Evolutionary conservation across 2,329 filamentous ascomycete species (phyloP).

Genomic region (Talaromyces sp.): DNA sequence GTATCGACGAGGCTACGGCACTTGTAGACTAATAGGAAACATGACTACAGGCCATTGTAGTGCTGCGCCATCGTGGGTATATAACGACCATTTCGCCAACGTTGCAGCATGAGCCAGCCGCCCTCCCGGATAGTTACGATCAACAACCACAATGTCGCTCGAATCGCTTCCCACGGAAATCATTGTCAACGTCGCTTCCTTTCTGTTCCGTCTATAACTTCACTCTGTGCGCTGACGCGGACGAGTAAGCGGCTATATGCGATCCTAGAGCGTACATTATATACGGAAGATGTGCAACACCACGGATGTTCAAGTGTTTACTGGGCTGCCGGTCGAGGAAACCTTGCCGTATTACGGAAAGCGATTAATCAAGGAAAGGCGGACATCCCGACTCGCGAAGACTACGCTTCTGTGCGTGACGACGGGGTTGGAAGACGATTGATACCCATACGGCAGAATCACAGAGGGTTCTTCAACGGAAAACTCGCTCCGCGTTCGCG

Average conservation of each 20-base stretch:
- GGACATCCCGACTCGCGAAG: neutral
- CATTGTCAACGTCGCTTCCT: neutral
- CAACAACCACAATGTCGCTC: neutral
- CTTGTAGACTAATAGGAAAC: neutral
- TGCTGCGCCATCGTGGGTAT: neutral
- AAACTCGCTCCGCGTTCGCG: neutral
- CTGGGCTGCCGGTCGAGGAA: neutral
- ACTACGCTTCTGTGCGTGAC: neutral
- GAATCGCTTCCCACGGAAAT: neutral
- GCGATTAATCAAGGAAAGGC: neutral
- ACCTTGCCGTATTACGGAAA: neutral
- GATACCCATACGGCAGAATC: too few species aligned
- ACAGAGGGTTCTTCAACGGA: neutral
- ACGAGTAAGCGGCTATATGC: neutral
- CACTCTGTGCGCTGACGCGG: neutral
- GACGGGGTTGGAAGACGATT: neutral
- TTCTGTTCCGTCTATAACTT: neutral
- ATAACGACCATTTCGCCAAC: neutral
- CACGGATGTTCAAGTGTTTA: neutral
- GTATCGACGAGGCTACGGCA: neutral
- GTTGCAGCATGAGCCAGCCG: neutral
- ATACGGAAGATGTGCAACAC: constrained; percentile 4
- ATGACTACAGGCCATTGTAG: neutral
- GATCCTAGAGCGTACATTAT: neutral
- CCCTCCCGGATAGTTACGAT: neutral